Evolutionary conservation across 2,329 filamentous ascomycete species (phyloP), one percentile per base, ranked within the genome.

Genomic region (Epichloe sibirici): DNA sequence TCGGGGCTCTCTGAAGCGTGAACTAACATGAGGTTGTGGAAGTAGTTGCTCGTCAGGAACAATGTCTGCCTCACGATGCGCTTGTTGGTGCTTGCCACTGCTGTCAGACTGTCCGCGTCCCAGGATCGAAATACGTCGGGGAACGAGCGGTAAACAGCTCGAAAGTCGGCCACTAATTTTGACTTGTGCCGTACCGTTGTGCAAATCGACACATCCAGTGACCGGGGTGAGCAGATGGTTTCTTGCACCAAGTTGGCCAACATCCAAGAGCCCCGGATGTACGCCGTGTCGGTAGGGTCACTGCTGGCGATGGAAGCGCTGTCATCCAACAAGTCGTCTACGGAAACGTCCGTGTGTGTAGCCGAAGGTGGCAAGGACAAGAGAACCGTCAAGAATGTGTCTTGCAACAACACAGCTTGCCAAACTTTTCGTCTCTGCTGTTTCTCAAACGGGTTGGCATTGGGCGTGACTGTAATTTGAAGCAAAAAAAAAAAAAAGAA

Each of bases 31-130:
- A 90, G 73, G 64, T 87, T 89, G 64, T 91, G 87, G 66, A 83
- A 88, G 68, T 88, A 90, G 62, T 90, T 90, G 65, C 81, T 86
- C n/a, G 83, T 85, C 34, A 90, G 71, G 62, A 89, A 90, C 5
- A 91, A 69, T 17, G 85, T 88, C 66, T 91, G 87, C 1, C 85
- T 74, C 15, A 88, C 80, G 1, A 82, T 75, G 6, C 87, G 77
- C 55, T 83, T 82, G 61, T 85, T 82, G 2, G 68, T 76, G 45
- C 69, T 69, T 1, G 79, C 77, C 48, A 85, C 71, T 15, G 73
- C 70, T 7, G 76, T 71, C 40, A 89, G 75, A 23, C 76, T 77
- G 3, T 76, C 75, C 4, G 77, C 71, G 59, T 87, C 80, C 70
- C 84, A 85, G 3, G 77, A 82, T 3, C 85, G 83, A 56, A 90